phyloP scores from a whole-genome alignment of 257 asterid species.

The Solanum appendiculatum region DNA sequence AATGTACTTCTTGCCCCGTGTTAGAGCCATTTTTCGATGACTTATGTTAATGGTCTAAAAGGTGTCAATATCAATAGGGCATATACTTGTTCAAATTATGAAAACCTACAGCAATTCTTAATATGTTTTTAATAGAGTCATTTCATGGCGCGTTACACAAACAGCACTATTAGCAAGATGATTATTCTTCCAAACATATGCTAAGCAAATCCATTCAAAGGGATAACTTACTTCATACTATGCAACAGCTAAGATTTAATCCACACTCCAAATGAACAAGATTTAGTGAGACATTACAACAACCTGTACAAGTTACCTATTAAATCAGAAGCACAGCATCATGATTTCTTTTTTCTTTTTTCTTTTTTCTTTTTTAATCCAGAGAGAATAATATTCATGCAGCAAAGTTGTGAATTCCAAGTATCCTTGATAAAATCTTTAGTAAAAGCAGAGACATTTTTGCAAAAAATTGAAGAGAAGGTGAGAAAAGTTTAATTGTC shows the following conservation, averaged over 20 bases:
- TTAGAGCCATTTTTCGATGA: neutral
- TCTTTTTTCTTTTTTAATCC: neutral
- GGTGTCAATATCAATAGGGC: neutral
- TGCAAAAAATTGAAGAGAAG: neutral
- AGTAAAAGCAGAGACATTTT: neutral
- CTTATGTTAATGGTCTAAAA: neutral
- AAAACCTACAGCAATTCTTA: neutral
- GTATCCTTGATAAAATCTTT: neutral
- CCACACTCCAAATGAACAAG: neutral
- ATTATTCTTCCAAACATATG: neutral
- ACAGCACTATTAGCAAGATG: neutral
- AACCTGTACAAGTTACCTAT: neutral
- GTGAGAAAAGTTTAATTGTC: neutral
- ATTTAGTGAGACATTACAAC: neutral
- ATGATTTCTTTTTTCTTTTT: neutral
- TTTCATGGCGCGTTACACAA: neutral
- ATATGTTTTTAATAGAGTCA: neutral
- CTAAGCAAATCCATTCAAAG: neutral
- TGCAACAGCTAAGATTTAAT: neutral
- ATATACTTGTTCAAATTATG: neutral
- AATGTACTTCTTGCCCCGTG: slow-evolving; percentile 13
- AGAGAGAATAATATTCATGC: neutral
- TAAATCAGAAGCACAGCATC: neutral
- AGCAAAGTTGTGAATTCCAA: neutral
- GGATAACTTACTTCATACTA: neutral